Base-by-base conservation (phyloP, 1,139 yeast genomes). In the Meyerozyma athensensis region DNA sequence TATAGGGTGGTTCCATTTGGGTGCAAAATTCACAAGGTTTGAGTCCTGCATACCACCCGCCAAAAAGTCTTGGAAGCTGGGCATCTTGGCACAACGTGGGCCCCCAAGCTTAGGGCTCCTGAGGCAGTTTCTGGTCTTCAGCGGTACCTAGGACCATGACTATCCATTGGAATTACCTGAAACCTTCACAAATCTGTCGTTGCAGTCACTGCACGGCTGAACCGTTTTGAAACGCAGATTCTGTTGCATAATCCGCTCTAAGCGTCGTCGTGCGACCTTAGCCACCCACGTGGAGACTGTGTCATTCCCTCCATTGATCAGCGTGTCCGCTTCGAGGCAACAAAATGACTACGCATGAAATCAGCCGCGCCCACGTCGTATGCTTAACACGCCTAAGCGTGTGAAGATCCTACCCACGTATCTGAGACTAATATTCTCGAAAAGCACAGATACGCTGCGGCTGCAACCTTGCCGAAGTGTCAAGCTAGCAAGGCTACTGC, bases 1-100 rank as follows among this genome's bases (percentile, higher is more conserved):
- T 16, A 16, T 16, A 14, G 7, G 16, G 19, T 28, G 3, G 23
- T 28, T n/a, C 19, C 32, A 28, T 17, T 9, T 17, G 32, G 32
- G 32, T 28, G 32, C 32, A 28, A 28, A 28, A 3, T 28, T 10
- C 4, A 28, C 13, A 4, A 5, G 20, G 14, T 14, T 19, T 12
- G 4, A 5, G 4, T 28, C 32, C 32, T 28, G 32, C 32, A 28
- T 10, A 21, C 20, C n/a, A 13, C 13, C 16, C 12, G 16, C 16
- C 14, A 17, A 24, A 28, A 28, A 28, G 32, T 28, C 32, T 28
- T 28, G 32, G 32, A 17, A 28, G 20, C 32, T 28, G 9, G 32
- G 32, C 32, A 20, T 28, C 32, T 28, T 28, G 32, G 32, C 32
- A 28, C 10, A 28, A 28, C 32, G 32, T 28, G 32, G 32, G 32